Evolutionary conservation across 2,329 filamentous ascomycete species (phyloP).

Genomic region (Elsinoe australis): DNA sequence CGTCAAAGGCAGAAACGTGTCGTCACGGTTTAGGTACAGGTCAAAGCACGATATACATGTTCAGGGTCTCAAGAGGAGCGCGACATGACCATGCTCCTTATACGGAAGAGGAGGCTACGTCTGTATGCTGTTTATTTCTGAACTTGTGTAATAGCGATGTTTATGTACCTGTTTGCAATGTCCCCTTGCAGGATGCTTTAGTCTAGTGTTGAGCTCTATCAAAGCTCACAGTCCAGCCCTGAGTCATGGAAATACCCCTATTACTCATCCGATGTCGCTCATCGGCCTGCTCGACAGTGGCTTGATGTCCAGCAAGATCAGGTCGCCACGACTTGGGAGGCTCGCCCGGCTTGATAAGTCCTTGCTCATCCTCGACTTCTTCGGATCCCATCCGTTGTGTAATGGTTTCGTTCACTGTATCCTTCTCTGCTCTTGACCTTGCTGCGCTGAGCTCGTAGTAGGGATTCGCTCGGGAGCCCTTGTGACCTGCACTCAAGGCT

Average conservation of each 20-base stretch:
- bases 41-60: too few species aligned
- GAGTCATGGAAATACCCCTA: background rate
- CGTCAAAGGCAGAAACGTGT: too few species aligned
- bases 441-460: background rate
- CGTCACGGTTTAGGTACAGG: too few species aligned
- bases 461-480: background rate
- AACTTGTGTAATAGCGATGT: too few species aligned
- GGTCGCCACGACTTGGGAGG: background rate
- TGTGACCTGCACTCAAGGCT: background rate
- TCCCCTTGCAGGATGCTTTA: too few species aligned
- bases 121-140: too few species aligned
- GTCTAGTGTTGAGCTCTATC: too few species aligned
- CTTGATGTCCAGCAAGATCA: background rate
- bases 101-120: too few species aligned
- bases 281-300: background rate
- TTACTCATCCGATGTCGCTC: background rate
- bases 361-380: background rate
- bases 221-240: conserved; percentile 3
- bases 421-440: background rate
- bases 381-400: background rate
- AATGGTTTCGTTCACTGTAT: background rate
- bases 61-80: too few species aligned
- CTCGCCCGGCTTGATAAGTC: background rate
- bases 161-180: too few species aligned
- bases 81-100: too few species aligned